Percentiles rank a stretch among this genome's conserved stretches.
Evolutionary conservation across 495 filamentous ascomycete species (phyloP).

Genomic region (Hamigera avellanea): DNA sequence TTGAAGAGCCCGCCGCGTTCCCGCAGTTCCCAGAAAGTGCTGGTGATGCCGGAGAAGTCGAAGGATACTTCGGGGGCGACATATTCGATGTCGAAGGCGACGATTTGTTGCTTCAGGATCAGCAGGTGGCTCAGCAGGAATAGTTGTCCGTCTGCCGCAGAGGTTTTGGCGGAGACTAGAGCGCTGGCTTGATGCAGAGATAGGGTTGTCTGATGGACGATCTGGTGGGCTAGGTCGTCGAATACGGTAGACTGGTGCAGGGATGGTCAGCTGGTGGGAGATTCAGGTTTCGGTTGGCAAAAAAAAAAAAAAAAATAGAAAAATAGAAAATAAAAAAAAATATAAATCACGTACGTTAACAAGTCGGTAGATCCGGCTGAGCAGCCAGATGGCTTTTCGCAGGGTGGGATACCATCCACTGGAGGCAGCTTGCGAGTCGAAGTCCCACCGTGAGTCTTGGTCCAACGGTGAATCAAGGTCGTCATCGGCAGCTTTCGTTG

Average conservation of each 20-base stretch:
- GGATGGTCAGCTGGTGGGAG: conserved; percentile 3
- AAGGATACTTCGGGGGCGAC: conserved; percentile 62
- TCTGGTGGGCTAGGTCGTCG: conserved; percentile 66
- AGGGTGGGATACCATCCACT: conserved; percentile 56
- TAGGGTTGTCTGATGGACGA: conserved; percentile 59
- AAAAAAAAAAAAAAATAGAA: too few relatives aligned
- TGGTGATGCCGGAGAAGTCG: conserved; percentile 71
- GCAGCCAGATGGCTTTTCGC: conserved; percentile 68
- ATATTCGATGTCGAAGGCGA: conserved; percentile 85
- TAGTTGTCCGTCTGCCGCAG: conserved; percentile 55
- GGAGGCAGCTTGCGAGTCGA: conserved; percentile 37
- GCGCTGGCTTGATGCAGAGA: conserved; percentile 46
- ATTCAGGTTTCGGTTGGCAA: too few relatives aligned
- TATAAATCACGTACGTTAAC: conserved; percentile 59
- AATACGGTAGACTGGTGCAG: conserved; percentile 55
- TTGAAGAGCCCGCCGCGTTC: conserved; percentile 61
- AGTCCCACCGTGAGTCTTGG: conserved; percentile 38
- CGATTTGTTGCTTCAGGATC: conserved; percentile 80
- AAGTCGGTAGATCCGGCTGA: conserved; percentile 74
- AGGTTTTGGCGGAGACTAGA: conserved; percentile 42
- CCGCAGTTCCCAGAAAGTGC: conserved; percentile 64
- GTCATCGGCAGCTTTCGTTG: conserved; percentile 40
- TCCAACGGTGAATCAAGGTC: conserved; percentile 32
- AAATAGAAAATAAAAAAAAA: conserved; percentile 11
- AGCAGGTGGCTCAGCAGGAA: conserved; percentile 89